Evolutionary conservation across 2,329 filamentous ascomycete genomes (phyloP), one percentile per base, ranked within the genome.

Genomic region (Aureobasidium sp.): DNA sequence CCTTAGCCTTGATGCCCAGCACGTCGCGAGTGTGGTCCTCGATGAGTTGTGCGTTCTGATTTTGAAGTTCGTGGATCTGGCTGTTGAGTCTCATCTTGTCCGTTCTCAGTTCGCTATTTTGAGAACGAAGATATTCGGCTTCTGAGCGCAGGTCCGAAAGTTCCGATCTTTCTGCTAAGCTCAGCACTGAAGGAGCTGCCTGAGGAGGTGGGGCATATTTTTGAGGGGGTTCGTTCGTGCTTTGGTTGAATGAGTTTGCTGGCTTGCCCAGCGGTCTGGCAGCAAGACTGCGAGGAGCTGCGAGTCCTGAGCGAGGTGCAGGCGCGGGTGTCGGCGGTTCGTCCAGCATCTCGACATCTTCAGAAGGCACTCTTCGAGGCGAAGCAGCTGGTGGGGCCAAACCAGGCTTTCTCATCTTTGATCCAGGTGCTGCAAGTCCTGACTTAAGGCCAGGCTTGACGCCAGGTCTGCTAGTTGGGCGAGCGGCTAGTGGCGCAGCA

Each of bases 21-120:
- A 97, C 91, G 70, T 99, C 93, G 52, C 93, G 84, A 0, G 94
- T 99, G 73, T 97, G 93, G 70, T 97, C 93, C 75, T 99, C 94
- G 64, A 99, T 99, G 37, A 99, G 81, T 66, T 94, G 89, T 27
- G 94, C 94, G 70, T 99, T 99, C 73, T 97, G 91, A 70, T 96
- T 95, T 76, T 97, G 95, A 34, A 99, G 82, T 75, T 97, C 94
- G 68, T 93, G 88, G 46, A 97, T 88, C 73, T 97, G 91, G 0
- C 91, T 94, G 64, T 86, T 83, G 53, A 96, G 82, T 70, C 88
- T 92, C 63, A 87, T 85, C 65, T 90, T 87, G 71, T 97, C 93
- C 51, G 90, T 84, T 61, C 90, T 85, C 68, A 92, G 79, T 48
- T 96, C 92, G 60, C 96, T 91, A 10, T 87, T 84, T 66, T 90